Conservation (phyloP, 83 land plant genomes). For the Larix sibirica region DNA sequence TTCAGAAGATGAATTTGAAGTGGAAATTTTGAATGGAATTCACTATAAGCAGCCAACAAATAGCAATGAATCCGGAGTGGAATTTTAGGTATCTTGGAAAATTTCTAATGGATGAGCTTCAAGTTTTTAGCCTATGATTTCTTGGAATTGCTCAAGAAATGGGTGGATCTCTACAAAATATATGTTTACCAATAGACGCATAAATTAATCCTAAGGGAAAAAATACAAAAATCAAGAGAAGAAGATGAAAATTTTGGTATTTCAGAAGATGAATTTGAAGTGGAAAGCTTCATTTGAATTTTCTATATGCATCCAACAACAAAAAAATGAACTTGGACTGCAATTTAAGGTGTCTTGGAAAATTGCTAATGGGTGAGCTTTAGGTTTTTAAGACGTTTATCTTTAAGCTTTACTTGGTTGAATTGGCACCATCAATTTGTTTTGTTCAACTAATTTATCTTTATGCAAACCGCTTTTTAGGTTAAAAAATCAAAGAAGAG, state of each 20-base stretch:
- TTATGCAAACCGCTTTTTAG: no score
- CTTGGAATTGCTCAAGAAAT: constrained; percentile 68
- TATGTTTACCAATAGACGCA: constrained; percentile 5
- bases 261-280: constrained; percentile 75
- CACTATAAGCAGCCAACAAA: constrained; percentile 60
- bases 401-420: no score
- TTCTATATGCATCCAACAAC: constrained; percentile 64
- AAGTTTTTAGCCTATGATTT: constrained; percentile 67
- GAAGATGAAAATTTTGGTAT: constrained; percentile 16
- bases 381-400: no score
- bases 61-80: constrained; percentile 45
- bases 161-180: constrained; percentile 76
- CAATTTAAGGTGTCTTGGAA: constrained; percentile 51
- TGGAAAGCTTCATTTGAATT: constrained; percentile 66
- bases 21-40: constrained; percentile 62
- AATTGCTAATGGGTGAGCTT: neutral
- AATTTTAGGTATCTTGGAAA: constrained; percentile 50
- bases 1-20: constrained; percentile 75
- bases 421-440: no score
- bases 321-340: constrained; percentile 42
- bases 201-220: neutral
- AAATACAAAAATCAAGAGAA: neutral
- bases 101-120: neutral
- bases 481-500: no score
- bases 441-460: no score